Evolutionary conservation across 257 asterid genomes (phyloP).

Genomic region (Verbascum thapsus): DNA sequence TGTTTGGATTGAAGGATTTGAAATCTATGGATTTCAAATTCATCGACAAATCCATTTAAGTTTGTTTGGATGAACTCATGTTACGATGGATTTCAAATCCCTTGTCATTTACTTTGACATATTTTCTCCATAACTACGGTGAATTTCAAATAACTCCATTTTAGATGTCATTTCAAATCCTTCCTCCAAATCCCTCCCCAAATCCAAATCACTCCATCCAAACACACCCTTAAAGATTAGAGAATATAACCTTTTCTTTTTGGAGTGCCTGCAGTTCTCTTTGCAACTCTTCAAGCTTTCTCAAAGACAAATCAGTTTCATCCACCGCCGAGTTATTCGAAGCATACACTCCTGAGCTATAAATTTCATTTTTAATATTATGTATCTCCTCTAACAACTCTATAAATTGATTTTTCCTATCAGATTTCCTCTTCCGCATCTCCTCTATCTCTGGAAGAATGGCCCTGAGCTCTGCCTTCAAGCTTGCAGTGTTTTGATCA

Average conservation of each 20-base stretch:
- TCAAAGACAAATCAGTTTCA: conserved; percentile 70
- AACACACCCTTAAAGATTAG: too few species aligned
- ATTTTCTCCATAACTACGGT: too few species aligned
- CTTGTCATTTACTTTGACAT: too few species aligned
- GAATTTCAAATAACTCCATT: too few species aligned
- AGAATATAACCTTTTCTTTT: conserved; percentile 66
- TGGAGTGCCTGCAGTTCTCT: conserved; percentile 68
- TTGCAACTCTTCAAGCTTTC: conserved; percentile 78
- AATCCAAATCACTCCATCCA: too few species aligned
- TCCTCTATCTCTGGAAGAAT: conserved; percentile 84
- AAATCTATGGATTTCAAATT: too few species aligned
- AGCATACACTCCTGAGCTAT: conserved; percentile 36
- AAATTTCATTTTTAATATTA: conserved; percentile 60
- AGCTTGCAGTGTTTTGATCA: conserved; percentile 63
- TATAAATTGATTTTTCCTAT: conserved; percentile 67
- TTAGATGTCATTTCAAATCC: too few species aligned
- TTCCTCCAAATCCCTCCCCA: too few species aligned
- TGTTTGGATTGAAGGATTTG: too few species aligned
- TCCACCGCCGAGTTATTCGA: conserved; percentile 40
- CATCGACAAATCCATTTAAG: too few species aligned
- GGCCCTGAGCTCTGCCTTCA: conserved; percentile 73
- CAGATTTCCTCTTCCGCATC: conserved; percentile 77
- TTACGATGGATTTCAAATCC: too few species aligned
- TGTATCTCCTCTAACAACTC: conserved; percentile 63
- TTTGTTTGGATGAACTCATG: too few species aligned